Percentiles rank a stretch among this genome's conserved stretches.
Conservation (phyloP, 176 grass and related monocot genomes). For the Musa troglodytarum region DNA sequence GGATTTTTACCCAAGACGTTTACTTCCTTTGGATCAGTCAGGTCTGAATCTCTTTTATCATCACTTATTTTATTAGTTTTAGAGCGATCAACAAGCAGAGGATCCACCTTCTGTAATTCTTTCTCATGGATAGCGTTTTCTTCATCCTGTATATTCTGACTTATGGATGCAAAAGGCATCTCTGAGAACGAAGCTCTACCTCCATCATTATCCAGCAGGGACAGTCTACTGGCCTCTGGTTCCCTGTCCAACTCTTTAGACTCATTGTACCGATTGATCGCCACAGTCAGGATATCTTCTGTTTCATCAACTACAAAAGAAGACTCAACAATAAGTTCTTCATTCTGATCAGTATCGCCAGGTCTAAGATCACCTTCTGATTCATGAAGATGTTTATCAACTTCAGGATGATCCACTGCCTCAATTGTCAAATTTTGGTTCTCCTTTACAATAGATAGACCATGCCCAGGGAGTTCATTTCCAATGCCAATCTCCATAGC, state of each 20-base stretch:
- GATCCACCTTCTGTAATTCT: background rate
- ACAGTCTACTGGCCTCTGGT: background rate
- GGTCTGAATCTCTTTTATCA: background rate
- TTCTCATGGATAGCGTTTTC: background rate
- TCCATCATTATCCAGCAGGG: background rate
- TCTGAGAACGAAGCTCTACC: too few species aligned
- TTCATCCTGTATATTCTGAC: background rate
- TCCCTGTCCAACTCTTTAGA: background rate
- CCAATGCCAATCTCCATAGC: background rate
- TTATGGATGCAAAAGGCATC: background rate
- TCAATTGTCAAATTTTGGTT: background rate
- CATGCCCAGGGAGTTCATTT: background rate
- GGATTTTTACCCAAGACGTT: background rate
- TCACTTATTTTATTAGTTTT: background rate
- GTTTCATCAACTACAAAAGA: background rate
- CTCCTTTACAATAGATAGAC: background rate
- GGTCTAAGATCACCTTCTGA: background rate
- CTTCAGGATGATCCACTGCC: background rate
- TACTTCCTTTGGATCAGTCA: background rate
- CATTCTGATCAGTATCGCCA: background rate
- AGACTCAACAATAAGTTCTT: background rate
- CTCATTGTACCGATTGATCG: background rate
- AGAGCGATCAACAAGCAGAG: background rate
- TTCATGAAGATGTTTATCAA: background rate
- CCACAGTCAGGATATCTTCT: background rate